These are phyloP conservation scores for Royoungia palumana DNA, from an alignment of 768 basidiomycete genomes.

Conservation along the genomic window DNA sequence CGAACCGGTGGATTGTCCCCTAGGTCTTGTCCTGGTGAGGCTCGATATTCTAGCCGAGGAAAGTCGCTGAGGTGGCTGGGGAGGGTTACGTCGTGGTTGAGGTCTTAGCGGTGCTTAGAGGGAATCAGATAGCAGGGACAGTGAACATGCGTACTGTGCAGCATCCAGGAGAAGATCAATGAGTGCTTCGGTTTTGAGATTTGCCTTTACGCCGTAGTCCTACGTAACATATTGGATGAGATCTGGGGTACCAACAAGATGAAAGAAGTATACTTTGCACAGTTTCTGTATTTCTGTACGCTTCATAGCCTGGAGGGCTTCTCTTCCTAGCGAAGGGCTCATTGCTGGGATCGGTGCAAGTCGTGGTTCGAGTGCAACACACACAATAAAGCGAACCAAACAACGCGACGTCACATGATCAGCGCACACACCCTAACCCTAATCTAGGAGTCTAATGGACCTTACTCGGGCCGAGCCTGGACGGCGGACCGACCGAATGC, in stretches of 20 bases:
- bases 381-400: slow-evolving; percentile 42
- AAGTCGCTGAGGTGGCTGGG: slow-evolving; percentile 24
- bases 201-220: slow-evolving; percentile 81
- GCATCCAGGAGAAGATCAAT: slow-evolving; percentile 70
- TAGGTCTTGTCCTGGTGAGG: slow-evolving; percentile 24
- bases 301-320: slow-evolving; percentile 51
- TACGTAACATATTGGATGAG: slow-evolving; percentile 29
- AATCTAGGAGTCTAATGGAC: too few species aligned
- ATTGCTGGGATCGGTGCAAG: slow-evolving; percentile 24
- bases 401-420: slow-evolving; percentile 49
- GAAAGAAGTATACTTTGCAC: slow-evolving; percentile 49
- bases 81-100: slow-evolving; percentile 20
- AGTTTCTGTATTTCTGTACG: slow-evolving; percentile 54
- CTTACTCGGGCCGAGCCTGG: too few species aligned
- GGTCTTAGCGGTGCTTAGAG: slow-evolving; percentile 34
- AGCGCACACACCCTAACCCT: slow-evolving; percentile 4
- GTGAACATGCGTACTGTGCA: slow-evolving; percentile 33
- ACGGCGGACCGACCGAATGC: too few species aligned
- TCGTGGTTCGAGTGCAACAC: slow-evolving; percentile 46
- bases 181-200: slow-evolving; percentile 75
- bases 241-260: slow-evolving; percentile 11
- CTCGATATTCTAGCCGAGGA: slow-evolving; percentile 34
- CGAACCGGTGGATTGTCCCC: slow-evolving; percentile 33
- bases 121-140: slow-evolving; percentile 33
- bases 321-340: slow-evolving; percentile 43